Evolutionary conservation across 768 basidiomycete species (phyloP), one percentile per base, ranked within the genome.

Genomic region (Mycena kentingensis): DNA sequence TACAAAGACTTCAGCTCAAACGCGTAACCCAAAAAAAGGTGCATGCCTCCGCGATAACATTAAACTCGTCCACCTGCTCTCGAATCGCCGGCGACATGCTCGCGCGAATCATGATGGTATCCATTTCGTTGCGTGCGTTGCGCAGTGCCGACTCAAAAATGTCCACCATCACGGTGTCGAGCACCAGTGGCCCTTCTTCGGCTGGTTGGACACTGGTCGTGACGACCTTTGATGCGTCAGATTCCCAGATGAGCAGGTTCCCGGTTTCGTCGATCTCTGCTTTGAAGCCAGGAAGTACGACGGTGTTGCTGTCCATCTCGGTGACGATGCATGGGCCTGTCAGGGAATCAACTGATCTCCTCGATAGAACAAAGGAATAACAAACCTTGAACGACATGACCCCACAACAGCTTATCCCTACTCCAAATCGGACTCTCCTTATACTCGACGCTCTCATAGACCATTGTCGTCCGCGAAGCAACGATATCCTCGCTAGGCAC

Each of bases 121-220:
- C 58, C 58, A 60, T 60, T 34, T 60, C 58, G 35, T 49, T 49
- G 13, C 58, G 35, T 11, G 58, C 58, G 38, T 60, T 60, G 2
- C 36, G 42, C 12, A 60, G 50, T 8, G 58, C 58, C 15, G 54
- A 49, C 34, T 60, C 58, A 13, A 60, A 45, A 5, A 60, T 45
- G 12, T 60, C 50, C 5, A 59, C 46, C 28, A 27, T 52, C 16
- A 59, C 50, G 1, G 53, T 44, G 25, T 59, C 58, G 13, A 59
- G 18, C 15, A 26, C 51, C 28, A 46, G 44, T 19, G 28, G n/a
- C 24, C 31, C 45, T 19, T 21, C 8, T 19, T 15, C 21, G 15
- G 10, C 21, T 19, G 11, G 37, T n/a, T 8, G 13, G 39, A 18
- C 19, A 18, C 34, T 41, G 25, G 19, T 38, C 43, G n/a, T 44